phyloP scores from a whole-genome alignment of 2,329 filamentous ascomycete genomes.

The Aspergillus texensis region DNA sequence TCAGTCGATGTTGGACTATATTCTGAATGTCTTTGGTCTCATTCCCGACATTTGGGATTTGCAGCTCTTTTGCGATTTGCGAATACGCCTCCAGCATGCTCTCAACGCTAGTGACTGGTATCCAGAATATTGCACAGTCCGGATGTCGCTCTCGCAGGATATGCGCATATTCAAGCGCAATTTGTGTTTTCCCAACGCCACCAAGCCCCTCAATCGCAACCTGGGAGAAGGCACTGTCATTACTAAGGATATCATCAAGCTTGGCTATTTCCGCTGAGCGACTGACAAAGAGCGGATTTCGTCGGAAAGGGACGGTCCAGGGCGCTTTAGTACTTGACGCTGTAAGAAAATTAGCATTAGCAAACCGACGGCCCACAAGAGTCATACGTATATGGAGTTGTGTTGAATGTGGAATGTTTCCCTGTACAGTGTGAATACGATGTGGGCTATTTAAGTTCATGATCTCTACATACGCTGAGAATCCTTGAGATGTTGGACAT shows the following conservation, averaged over 20 bases:
- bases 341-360: not conserved
- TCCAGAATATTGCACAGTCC: not conserved
- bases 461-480: not conserved
- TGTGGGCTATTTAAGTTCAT: not conserved
- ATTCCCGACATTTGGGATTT: not conserved
- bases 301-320: not conserved
- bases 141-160: not conserved
- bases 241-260: not conserved
- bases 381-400: not conserved
- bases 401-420: not conserved
- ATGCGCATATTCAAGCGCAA: not conserved
- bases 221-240: not conserved
- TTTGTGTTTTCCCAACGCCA: conserved; percentile 1
- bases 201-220: conserved; percentile 18
- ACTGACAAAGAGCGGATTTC: not conserved
- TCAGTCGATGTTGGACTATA: not conserved
- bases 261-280: not conserved
- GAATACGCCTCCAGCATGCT: not conserved
- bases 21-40: not conserved
- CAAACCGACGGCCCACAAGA: not conserved
- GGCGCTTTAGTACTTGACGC: not conserved
- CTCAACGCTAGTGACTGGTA: not conserved
- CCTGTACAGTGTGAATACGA: not conserved
- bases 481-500: not conserved
- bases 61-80: not conserved